A percentile compares a stretch with the other conserved stretches of the same genome.
Conservation (phyloP, 306 rosid genomes). For the Senna siamea region DNA sequence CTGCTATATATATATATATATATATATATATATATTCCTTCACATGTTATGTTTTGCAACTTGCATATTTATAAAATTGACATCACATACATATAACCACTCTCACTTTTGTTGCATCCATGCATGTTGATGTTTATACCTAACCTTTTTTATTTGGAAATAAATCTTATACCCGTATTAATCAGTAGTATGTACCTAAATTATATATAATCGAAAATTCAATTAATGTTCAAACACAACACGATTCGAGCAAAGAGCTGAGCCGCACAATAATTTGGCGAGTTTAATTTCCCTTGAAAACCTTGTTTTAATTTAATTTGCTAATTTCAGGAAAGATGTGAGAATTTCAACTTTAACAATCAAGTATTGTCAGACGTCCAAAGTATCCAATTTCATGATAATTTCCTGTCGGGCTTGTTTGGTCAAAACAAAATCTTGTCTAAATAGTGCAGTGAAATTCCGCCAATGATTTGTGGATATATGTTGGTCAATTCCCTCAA, state of each 20-base stretch:
- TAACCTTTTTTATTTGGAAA: no score
- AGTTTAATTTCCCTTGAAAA: no score
- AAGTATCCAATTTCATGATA: neutral
- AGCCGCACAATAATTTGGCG: no score
- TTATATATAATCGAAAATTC: no score
- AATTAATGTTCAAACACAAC: no score
- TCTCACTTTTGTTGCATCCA: neutral
- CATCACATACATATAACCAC: no score
- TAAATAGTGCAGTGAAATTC: slow-evolving; percentile 1
- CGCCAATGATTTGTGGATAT: slow-evolving; percentile 19
- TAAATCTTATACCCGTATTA: no score
- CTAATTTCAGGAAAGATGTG: neutral
- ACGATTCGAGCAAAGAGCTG: no score
- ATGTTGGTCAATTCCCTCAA: no score
- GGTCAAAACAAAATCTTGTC: slow-evolving; percentile 29
- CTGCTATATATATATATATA: no score
- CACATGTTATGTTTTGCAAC: neutral
- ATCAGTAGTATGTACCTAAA: no score
- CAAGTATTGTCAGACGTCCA: slow-evolving; percentile 5
- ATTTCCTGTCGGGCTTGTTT: neutral
- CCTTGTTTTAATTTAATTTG: no score
- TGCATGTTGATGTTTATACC: neutral
- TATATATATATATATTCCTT: neutral
- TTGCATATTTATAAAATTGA: neutral
- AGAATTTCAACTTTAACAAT: neutral